phyloP scores from a whole-genome alignment of 2,329 filamentous ascomycete genomes.

The Hortaea sp. region DNA sequence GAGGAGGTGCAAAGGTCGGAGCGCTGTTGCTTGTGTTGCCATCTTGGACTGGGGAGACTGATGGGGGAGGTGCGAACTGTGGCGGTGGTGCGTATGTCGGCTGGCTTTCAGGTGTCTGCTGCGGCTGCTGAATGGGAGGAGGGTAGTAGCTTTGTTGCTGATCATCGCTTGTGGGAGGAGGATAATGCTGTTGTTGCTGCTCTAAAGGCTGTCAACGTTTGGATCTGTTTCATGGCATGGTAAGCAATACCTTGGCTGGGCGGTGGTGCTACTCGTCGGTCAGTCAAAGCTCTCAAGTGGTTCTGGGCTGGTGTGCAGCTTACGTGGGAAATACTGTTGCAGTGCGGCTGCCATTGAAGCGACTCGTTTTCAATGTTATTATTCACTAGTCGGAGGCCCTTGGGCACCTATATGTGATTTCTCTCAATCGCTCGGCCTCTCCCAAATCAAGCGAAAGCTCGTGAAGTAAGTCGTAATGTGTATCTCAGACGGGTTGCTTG shows the following conservation, averaged over 20 bases:
- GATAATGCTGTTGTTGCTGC: constrained; percentile 14
- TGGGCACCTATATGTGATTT: not conserved
- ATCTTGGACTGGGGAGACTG: constrained; percentile 4
- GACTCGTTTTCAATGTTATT: not conserved
- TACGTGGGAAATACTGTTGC: constrained; percentile 24
- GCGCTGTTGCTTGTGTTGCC: constrained; percentile 9
- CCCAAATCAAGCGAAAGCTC: not conserved
- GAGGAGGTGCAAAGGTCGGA: constrained; percentile 15
- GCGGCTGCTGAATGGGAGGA: constrained; percentile 17
- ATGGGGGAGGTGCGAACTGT: constrained; percentile 21
- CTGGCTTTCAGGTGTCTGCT: constrained; percentile 3
- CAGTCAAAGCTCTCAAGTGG: not conserved
- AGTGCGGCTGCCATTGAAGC: constrained; percentile 13
- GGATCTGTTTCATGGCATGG: constrained; percentile 1
- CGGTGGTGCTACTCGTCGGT: constrained; percentile 10
- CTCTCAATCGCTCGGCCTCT: not conserved
- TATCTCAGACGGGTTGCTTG: not conserved
- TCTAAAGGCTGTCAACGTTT: constrained; percentile 7
- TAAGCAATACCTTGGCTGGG: constrained; percentile 5
- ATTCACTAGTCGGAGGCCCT: too few relatives aligned
- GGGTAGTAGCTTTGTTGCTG: constrained; percentile 15
- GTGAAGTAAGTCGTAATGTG: not conserved
- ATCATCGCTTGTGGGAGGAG: constrained; percentile 8
- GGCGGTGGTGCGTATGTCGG: constrained; percentile 9
- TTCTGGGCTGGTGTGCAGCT: constrained; percentile 1